phyloP scores from a whole-genome alignment of 2,329 filamentous ascomycete genomes.

The Pseudogymnoascus sp. region DNA sequence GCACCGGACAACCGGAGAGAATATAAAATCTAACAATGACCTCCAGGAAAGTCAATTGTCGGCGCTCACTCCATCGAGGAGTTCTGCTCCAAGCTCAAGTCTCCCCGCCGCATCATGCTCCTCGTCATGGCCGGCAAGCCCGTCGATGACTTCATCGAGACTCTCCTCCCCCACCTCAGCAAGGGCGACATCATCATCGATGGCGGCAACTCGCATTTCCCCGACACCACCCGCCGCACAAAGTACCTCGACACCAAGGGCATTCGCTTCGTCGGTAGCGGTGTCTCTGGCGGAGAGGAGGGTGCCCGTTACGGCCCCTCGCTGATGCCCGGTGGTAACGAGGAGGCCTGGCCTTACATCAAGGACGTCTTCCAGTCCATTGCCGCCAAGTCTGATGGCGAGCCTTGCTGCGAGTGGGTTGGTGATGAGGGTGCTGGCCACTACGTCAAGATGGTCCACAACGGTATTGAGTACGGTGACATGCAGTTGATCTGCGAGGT shows the following conservation, averaged over 20 bases:
- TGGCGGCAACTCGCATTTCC: conserved; percentile 98
- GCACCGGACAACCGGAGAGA: conserved; percentile 1
- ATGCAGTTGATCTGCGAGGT: conserved; percentile 99
- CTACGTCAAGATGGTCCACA: conserved; percentile 99
- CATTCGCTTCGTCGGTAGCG: conserved; percentile 90
- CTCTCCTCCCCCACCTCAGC: conserved; percentile 74
- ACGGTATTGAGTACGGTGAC: conserved; percentile 99
- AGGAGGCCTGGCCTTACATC: conserved; percentile 95
- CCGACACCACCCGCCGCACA: conserved; percentile 95
- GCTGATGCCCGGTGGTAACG: conserved; percentile 97
- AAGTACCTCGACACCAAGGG: conserved; percentile 80
- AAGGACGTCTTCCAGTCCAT: conserved; percentile 99
- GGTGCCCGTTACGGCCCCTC: conserved; percentile 96
- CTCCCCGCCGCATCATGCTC: conserved; percentile 92
- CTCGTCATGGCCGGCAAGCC: conserved; percentile 97
- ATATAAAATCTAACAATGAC: conserved; percentile 32
- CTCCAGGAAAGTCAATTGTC: conserved; percentile 76
- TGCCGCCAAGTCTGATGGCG: conserved; percentile 91
- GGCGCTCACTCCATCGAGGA: conserved; percentile 91
- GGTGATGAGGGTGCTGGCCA: conserved; percentile 98
- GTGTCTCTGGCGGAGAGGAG: conserved; percentile 99
- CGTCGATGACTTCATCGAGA: conserved; percentile 98
- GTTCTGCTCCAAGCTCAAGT: conserved; percentile 95
- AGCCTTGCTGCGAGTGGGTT: conserved; percentile 99
- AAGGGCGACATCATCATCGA: conserved; percentile 97